Conservation (phyloP, 225 moss, liverwort and hornwort species). For the Straminergon stramineum region DNA sequence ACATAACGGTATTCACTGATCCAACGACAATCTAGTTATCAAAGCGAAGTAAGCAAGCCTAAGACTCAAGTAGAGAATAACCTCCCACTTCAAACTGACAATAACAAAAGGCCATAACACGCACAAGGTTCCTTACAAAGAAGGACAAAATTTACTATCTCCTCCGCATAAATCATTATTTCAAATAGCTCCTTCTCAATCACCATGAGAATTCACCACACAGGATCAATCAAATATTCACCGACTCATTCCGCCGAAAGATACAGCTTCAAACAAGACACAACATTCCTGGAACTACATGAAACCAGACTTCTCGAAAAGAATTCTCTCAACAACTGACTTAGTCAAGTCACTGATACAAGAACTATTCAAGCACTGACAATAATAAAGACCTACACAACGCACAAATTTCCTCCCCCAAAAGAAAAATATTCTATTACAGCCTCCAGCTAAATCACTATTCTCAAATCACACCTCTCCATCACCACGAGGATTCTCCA, state of each 20-base stretch:
- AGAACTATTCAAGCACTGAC: neutral
- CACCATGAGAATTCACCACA: neutral
- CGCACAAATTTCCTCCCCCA: neutral
- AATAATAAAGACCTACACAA: neutral
- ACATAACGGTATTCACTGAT: neutral
- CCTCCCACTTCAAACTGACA: neutral
- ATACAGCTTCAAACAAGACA: neutral
- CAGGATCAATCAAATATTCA: neutral
- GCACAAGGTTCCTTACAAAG: neutral
- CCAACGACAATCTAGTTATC: neutral
- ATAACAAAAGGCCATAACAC: neutral
- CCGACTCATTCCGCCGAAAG: neutral
- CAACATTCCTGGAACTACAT: neutral
- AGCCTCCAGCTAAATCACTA: neutral
- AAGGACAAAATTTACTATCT: neutral
- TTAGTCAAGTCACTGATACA: neutral
- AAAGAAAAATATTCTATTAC: neutral
- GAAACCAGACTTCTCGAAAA: neutral
- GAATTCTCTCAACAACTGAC: neutral
- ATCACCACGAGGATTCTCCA: neutral
- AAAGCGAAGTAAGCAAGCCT: neutral
- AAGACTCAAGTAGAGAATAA: neutral
- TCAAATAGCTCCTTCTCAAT: neutral
- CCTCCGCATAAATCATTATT: neutral
- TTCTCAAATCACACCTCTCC: neutral